Evolutionary conservation across 1,284 basidiomycete genomes (phyloP), one percentile per base, ranked within the genome.

Genomic region (Rugosomyces carneus): DNA sequence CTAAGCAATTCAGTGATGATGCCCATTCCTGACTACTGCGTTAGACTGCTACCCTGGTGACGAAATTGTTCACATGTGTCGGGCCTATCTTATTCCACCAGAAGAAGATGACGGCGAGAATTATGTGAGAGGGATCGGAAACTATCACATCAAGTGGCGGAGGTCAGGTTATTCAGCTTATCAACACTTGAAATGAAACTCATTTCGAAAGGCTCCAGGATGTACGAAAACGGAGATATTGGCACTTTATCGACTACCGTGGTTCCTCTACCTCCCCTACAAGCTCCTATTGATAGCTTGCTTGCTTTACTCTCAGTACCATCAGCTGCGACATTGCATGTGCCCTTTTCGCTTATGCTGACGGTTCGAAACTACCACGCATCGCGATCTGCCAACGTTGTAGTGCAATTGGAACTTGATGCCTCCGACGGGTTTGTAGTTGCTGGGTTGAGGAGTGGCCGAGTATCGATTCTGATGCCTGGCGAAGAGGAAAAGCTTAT

Each of bases 351-450:
- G 0, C 66, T 88, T 36, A 68, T 67, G 1, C 60, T 89, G 24
- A 78, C 67, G 9, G 63, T 89, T 41, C 80, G 83, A 36, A 91
- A 90, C 55, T 67, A 70, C 8, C 78, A 85, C 53, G 68, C 72
- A 8, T 68, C 67, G 15, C 76, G 75, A 34, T 77, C 84, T 1
- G 84, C 84, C 0, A 81, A 80, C 52, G 61, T 89, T 21, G 70
- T 73, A 18, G 73, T 89, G 11, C 75, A 80, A 21, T 67, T 87
- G 37, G 89, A 91, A 44, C 69, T 77, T 1, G 84, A 89, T 47
- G 57, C 71, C 0, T 62, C 71, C 2, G 81, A 87, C 43, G 72
- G 62, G 4, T 89, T 91, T 60, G 75, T 89, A 20, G 73, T 87
- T 2, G 75, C 87, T 1, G 89, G 89, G 0, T 58, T 86, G 23